Evolutionary conservation across 2,329 filamentous ascomycete genomes (phyloP), one percentile per base, ranked within the genome.

Genomic region (Exophiala phaeomuriformis): DNA sequence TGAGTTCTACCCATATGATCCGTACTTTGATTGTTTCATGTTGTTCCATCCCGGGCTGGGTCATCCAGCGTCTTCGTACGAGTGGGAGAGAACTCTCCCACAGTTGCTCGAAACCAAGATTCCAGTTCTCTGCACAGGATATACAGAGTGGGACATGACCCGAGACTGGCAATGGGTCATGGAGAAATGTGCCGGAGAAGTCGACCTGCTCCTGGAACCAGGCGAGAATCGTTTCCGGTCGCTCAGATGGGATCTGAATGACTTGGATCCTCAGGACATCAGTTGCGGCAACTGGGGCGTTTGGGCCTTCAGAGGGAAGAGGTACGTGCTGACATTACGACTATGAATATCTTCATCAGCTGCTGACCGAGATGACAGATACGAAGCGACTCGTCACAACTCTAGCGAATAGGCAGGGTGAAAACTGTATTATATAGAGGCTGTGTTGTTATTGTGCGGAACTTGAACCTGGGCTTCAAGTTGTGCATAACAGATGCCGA

Each of bases 1-100:
- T 45, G 81, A 90, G 67, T 98, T 97, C 73, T 83, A 87, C 53
- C 93, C 94, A 0, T 96, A 94, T 67, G 93, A 98, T 67, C 93
- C 93, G 0, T 98, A 98, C 74, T 95, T 98, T 69, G 93, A 98
- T 75, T 93, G 88, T 70, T 95, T 98, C 67, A 84, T 98, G 65
- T 80, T 96, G 48, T 98, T 97, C 77, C 94, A 98, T 66, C 94
- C 94, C 0, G 94, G 94, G 5, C 79, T 98, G 12, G 94, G 93
- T 8, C 93, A 98, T 69, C 90, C 94, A 0, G 89, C 90, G 9
- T 91, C 86, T 66, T 88, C 87, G 49, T 88, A 95, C 65, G 93
- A 98, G 70, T 98, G 94, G 93, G 81, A 86, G 55, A 84, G 91
- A 64, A 97, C 93, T 0, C 72, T 98, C 5, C 93, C 93, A 1